Evolutionary conservation across 805 yeast genomes (phyloP), one percentile per base, ranked within the genome.

Genomic region (Starmerella davenportii): DNA sequence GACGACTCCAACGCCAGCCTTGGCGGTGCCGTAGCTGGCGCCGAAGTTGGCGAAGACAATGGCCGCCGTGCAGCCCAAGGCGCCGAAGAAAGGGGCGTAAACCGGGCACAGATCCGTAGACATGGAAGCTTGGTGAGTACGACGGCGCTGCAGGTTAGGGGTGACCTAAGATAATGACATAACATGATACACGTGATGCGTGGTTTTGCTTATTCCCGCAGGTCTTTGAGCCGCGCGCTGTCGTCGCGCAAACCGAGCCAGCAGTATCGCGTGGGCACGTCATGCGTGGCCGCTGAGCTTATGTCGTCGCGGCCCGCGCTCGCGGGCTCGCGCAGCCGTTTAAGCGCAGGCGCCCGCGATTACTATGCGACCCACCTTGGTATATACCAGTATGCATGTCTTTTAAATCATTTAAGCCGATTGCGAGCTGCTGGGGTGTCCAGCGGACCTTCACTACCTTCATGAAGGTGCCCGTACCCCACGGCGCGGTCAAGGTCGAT

Each of bases 51-150:
- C 85, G 74, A 90, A 90, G 58, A 92, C 82, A 59, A 90, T 90
- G 62, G 99, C 95, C 39, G 96, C 82, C 43, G 98, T 93, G 72
- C 98, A 92, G 60, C 99, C 99, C 58, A 90, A 81, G 51, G 95
- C 87, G 57, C 99, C 99, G 64, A 90, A 90, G 72, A 90, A 90
- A 61, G 99, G 98, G 32, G 53, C 51, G 48, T 51, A 51, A 36
- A 51, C 54, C 16, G 54, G 54, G 44, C 54, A 51, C 41, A 48
- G 39, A 36, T 51, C 54, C 40, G 53, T 38, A 21, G 48, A 43
- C 48, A 44, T 44, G 33, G 18, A 29, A 29, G 32, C 32, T 29
- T n/a, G 32, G 32, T 8, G 5, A 29, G 19, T 29, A 8, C 5
- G 15, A 11, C 13, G 14, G 19, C 15, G 13, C 15, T 29, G 19